Evolutionary conservation across 805 yeast genomes (phyloP), one percentile per base, ranked within the genome.

Genomic region (Lipomyces mesembrius): DNA sequence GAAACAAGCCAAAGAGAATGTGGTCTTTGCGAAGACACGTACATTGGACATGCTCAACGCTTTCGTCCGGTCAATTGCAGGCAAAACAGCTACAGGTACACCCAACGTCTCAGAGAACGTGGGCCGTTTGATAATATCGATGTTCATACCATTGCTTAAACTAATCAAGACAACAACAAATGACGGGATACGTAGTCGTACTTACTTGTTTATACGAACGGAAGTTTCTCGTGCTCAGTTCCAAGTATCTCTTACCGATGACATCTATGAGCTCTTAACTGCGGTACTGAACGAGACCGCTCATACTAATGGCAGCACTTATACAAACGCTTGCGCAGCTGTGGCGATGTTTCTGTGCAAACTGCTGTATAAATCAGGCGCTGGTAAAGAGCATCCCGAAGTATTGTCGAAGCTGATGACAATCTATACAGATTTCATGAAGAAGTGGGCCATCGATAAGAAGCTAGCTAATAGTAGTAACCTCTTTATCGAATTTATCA

Each of bases 371-470:
- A 46, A 43, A 17, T 20, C 60, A 7, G 27, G 29, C 14, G 43
- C 34, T 6, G 60, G 49, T 37, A 49, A 54, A 17, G 32, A 54
- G 2, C 43, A 11, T 7, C 14, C 43, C 1, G 55, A 32, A 37
- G 14, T 29, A 43, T 20, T 66, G 17, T 57, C 32, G n/a, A 20
- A 46, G n/a, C n/a, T 66, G 17, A 22, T 55, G 43, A 53, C 37
- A 4, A 20, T 60, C 11, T 66, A 62, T 57, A 11, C 61, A 25
- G 35, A 61, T 4, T 53, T 57, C 25, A 54, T 66, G 62, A 37
- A n/a, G 43, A 34, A 51, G 14, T 66, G 70, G 70, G 65, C 60
- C n/a, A 20, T 46, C 9, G 54, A 66, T 39, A 27, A 39, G 29
- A 63, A 56, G 55, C 27, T 59, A 35, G 64, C 69, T 6, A 43